Evolutionary conservation across 2,329 filamentous ascomycete genomes (phyloP).

Genomic region (Aspergillus fumigatus): DNA sequence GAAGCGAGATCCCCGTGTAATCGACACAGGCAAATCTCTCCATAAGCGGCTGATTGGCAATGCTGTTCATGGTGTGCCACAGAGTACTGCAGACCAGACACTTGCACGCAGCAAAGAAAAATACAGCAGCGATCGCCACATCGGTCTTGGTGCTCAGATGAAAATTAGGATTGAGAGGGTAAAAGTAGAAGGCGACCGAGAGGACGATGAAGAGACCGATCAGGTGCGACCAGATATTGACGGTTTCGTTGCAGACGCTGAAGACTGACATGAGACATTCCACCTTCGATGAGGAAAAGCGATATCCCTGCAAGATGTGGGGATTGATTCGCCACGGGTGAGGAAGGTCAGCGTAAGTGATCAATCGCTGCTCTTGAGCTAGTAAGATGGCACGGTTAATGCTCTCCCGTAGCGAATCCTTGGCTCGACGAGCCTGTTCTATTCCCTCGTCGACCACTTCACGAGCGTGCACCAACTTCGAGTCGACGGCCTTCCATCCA

Average conservation of each 20-base stretch:
- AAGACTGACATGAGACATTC: slow-evolving; percentile 84
- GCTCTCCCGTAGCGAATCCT: slow-evolving; percentile 75
- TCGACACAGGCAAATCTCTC: slow-evolving; percentile 97
- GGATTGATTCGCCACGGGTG: slow-evolving; percentile 92
- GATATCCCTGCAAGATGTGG: slow-evolving; percentile 86
- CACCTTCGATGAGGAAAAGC: slow-evolving; percentile 85
- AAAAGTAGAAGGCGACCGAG: slow-evolving; percentile 90
- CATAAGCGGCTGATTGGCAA: slow-evolving; percentile 82
- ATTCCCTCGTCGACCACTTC: slow-evolving; percentile 77
- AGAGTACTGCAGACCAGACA: slow-evolving; percentile 91
- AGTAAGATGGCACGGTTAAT: slow-evolving; percentile 72
- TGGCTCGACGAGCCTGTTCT: slow-evolving; percentile 76
- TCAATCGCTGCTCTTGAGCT: slow-evolving; percentile 74
- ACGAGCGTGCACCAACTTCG: slow-evolving; percentile 67
- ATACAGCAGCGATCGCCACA: slow-evolving; percentile 83
- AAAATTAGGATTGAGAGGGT: slow-evolving; percentile 84
- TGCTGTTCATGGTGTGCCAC: slow-evolving; percentile 99
- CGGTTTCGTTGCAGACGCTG: slow-evolving; percentile 80
- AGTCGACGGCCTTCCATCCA: slow-evolving; percentile 74
- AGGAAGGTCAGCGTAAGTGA: slow-evolving; percentile 85
- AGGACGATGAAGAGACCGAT: slow-evolving; percentile 86
- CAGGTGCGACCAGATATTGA: slow-evolving; percentile 97
- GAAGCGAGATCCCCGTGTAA: slow-evolving; percentile 92
- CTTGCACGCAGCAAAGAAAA: slow-evolving; percentile 94
- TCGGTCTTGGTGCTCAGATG: slow-evolving; percentile 80